Percentiles rank a stretch among this genome's conserved stretches.
phyloP scores from a whole-genome alignment of 192 early-diverging fungal genomes.

The Backusella tarrabulga region DNA sequence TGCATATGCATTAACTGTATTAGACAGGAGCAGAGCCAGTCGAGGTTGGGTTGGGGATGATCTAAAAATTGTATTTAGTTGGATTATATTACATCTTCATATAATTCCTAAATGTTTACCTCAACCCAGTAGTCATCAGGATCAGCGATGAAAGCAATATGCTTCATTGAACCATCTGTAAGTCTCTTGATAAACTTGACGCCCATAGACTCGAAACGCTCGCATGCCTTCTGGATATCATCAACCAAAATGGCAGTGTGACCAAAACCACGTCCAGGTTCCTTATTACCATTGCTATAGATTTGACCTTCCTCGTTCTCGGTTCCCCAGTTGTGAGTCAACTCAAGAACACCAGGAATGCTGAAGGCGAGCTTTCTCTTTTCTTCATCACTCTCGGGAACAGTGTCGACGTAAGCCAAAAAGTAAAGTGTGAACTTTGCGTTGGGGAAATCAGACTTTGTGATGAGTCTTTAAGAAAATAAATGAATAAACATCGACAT shows the following conservation, averaged over 20 bases:
- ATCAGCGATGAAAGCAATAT: slow-evolving; percentile 82
- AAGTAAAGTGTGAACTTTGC: slow-evolving; percentile 73
- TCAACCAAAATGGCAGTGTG: slow-evolving; percentile 83
- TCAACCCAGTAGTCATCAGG: slow-evolving; percentile 88
- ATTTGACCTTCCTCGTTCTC: slow-evolving; percentile 61
- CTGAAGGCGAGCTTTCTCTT: slow-evolving; percentile 51
- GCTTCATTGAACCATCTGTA: slow-evolving; percentile 74
- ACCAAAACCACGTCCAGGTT: slow-evolving; percentile 72
- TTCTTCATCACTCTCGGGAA: slow-evolving; percentile 50
- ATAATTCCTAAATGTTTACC: slow-evolving; percentile 2
- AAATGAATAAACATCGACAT: neutral
- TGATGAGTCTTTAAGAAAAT: slow-evolving; percentile 35
- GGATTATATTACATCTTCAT: neutral
- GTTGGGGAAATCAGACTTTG: slow-evolving; percentile 41
- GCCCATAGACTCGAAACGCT: slow-evolving; percentile 65
- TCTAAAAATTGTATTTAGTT: neutral
- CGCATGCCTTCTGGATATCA: slow-evolving; percentile 74
- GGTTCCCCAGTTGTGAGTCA: slow-evolving; percentile 87
- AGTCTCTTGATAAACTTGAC: slow-evolving; percentile 78
- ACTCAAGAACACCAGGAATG: slow-evolving; percentile 73
- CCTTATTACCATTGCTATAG: slow-evolving; percentile 73
- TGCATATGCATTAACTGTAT: neutral
- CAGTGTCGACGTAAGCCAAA: slow-evolving; percentile 60
- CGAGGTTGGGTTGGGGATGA: slow-evolving; percentile 4
- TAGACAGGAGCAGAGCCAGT: slow-evolving; percentile 1